A percentile compares a stretch with the other conserved stretches of the same genome.
These are phyloP conservation scores for Mycena latifolia DNA, from an alignment of 768 basidiomycete genomes.

Conservation along the genomic window DNA sequence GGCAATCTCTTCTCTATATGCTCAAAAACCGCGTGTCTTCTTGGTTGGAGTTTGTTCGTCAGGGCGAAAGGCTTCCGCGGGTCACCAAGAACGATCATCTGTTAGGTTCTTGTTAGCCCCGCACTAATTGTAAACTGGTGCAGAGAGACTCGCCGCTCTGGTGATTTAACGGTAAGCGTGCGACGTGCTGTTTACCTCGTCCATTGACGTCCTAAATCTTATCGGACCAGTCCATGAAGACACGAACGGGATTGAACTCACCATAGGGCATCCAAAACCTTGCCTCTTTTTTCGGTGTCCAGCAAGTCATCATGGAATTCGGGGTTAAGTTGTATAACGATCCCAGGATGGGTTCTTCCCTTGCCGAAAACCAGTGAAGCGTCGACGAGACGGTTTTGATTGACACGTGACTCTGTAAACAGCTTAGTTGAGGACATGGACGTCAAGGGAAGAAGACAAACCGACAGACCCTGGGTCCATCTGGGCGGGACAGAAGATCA, in stretches of 20 bases:
- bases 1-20: not conserved
- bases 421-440: not conserved
- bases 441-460: not conserved
- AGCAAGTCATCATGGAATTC: constrained; percentile 4
- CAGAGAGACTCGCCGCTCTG: not conserved
- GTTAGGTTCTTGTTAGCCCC: not conserved
- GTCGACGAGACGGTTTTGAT: constrained; percentile 13
- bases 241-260: too few relatives aligned
- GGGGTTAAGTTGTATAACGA: constrained; percentile 21
- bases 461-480: constrained; percentile 22
- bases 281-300: not conserved
- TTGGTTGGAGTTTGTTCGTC: constrained; percentile 19
- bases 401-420: constrained; percentile 19
- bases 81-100: constrained; percentile 13
- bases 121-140: too few relatives aligned
- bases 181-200: constrained; percentile 9
- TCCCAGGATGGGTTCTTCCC: not conserved
- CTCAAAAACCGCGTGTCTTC: constrained; percentile 4
- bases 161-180: constrained; percentile 14
- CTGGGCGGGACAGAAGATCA: too few relatives aligned
- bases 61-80: constrained; percentile 7
- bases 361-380: constrained; percentile 13
- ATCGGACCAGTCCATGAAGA: not conserved
- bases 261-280: constrained; percentile 1
- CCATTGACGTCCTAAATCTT: constrained; percentile 5